Conservation (phyloP, 768 basidiomycete genomes). For the Hygrophoropsis aurantiaca region DNA sequence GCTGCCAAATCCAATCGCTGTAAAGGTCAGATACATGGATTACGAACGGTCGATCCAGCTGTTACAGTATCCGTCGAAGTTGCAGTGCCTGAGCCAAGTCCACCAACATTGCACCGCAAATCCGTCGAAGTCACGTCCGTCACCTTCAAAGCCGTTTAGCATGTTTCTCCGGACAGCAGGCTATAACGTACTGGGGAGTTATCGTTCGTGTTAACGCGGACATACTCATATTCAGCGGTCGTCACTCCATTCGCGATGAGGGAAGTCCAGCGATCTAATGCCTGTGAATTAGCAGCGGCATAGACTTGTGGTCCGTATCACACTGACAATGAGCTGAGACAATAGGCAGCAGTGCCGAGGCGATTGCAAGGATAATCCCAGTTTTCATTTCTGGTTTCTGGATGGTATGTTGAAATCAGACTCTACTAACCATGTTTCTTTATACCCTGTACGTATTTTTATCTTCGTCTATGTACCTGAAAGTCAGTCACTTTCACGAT, state of each 20-base stretch:
- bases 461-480: too few species aligned
- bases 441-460: too few species aligned
- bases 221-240: background rate
- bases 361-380: background rate
- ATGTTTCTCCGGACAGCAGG: background rate
- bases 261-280: background rate
- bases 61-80: background rate
- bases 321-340: slow-evolving; percentile 1
- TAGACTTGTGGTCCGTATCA: too few species aligned
- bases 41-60: background rate
- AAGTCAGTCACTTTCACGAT: too few species aligned
- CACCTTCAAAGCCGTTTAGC: background rate
- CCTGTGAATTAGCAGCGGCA: too few species aligned
- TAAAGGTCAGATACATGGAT: background rate
- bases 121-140: background rate
- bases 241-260: background rate
- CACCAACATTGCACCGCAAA: background rate
- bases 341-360: background rate
- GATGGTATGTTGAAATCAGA: too few species aligned
- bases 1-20: too few species aligned
- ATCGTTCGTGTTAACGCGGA: background rate
- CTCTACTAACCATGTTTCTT: too few species aligned
- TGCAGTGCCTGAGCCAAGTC: background rate
- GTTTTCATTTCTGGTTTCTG: background rate
- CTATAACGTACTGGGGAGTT: background rate